Evolutionary conservation across 106 monocot species (phyloP), one percentile per base, ranked within the genome.

Genomic region (Platanthera zijinensis): DNA sequence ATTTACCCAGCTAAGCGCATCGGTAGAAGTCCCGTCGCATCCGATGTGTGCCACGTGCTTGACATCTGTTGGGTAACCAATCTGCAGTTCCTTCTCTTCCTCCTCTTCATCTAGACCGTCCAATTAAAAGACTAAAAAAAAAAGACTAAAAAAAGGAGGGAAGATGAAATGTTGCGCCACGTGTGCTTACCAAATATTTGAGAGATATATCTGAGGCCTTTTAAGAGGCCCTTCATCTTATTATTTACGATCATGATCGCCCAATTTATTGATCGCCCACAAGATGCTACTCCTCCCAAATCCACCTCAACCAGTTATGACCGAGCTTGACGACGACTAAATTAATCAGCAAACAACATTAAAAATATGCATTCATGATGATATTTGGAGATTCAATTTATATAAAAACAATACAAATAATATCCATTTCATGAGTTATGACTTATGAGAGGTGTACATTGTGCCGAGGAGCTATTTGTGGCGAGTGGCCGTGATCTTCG

Each of bases 151-250:
- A 77, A 45, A 11, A 6, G 39, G 39, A 64, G 10, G 67, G 25
- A 1, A 25, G 51, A 67, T 39, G 19, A 15, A 66, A 48, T 0
- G 69, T 13, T 18, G 10, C 2, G 9, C 32, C 49, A n/a, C 7
- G 51, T 30, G 51, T 21, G 4, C 72, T 50, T 76, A 95, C 94
- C 94, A 48, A 95, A 91, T 76, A 95, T 85, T 18, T 91, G 84
- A 10, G 91, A 80, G 64, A 95, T 87, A 82, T 87, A 91, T 51
- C 89, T 70, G 0, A 95, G 66, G 49, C 89, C 91, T 64, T 84
- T 95, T 53, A 91, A 71, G 21, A 95, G 71, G n/a, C 91, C 87
- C 30, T 85, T 85, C 80, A 91, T 89, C 89, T 88, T 75, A 78
- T 66, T 66, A 25, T 53, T 83, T 48, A 48, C 48, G 25, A 70